Evolutionary conservation across 345 rosid species (phyloP), one percentile per base, ranked within the genome.

Genomic region (Euphorbia tirucalli): DNA sequence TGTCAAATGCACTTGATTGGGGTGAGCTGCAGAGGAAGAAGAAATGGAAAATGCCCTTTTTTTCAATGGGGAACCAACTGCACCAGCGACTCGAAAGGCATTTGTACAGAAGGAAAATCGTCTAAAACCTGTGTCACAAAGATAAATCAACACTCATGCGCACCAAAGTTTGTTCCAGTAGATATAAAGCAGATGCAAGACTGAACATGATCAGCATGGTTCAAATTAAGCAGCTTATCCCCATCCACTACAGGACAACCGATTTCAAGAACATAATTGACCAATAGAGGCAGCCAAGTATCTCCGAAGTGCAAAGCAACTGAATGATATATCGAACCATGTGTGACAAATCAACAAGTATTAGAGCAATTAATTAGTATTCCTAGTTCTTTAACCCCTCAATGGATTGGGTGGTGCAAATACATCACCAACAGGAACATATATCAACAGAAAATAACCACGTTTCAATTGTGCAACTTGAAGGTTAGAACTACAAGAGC

Each of bases 1-100:
- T 9, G 97, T 95, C 81, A 95, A 83, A 80, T 92, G 97, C 50
- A 90, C 89, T 88, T 89, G 91, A 79, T 71, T 80, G 19, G 93
- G 96, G 69, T 92, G 97, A 37, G 88, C 96, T 49, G 79, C 82
- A 77, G 81, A 90, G 52, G 99, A 95, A 61, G 97, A 92, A 74
- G 97, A 86, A 76, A 92, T 89, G 44, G 99, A 95, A 81, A 92
- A 92, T 21, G 90, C 90, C 83, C 97, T 87, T 61, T 88, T 82
- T 81, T 88, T 92, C 66, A 92, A 79, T 1, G 89, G 87, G 99
- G 99, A 66, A 88, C 93, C 85, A 95, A 81, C 77, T 90, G 96
- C 73, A 95, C 97, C 73, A 95, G 75, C 99, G 97, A 92, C 72
- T 95, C 93, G 60, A 95, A 87, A 59, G 99, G 96, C 86, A 95